A percentile compares a stretch with the other conserved stretches of the same genome.
Conservation (phyloP, 495 filamentous ascomycete genomes). For the Penicillium alfredii region DNA sequence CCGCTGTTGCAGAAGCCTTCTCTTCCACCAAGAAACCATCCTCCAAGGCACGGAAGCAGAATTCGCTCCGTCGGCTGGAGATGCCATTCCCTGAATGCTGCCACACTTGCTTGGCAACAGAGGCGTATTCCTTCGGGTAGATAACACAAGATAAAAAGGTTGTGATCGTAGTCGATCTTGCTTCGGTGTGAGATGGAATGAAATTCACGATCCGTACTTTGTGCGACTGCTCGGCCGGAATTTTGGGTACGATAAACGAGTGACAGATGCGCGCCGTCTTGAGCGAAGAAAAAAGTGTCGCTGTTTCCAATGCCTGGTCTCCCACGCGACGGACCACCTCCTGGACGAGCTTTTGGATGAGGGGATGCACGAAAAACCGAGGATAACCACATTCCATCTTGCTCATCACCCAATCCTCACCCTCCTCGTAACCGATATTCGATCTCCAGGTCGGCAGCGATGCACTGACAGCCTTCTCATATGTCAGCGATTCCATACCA, state of each 20-base stretch:
- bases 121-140: slow-evolving; percentile 57
- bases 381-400: slow-evolving; percentile 92
- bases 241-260: slow-evolving; percentile 60
- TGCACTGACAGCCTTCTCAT: slow-evolving; percentile 97
- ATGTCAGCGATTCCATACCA: no score
- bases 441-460: slow-evolving; percentile 91
- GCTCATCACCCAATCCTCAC: slow-evolving; percentile 73
- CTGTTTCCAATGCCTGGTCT: slow-evolving; percentile 49
- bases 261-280: slow-evolving; percentile 61
- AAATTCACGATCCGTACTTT: slow-evolving; percentile 65
- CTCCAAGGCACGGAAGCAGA: slow-evolving; percentile 67
- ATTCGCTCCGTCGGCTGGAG: slow-evolving; percentile 86
- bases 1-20: slow-evolving; percentile 19
- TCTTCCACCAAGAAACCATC: slow-evolving; percentile 62
- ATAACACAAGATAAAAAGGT: slow-evolving; percentile 67
- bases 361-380: slow-evolving; percentile 86
- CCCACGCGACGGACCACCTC: slow-evolving; percentile 64
- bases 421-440: slow-evolving; percentile 91
- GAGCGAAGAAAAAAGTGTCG: slow-evolving; percentile 74
- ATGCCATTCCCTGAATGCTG: slow-evolving; percentile 94
- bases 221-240: slow-evolving; percentile 37
- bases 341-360: slow-evolving; percentile 65
- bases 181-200: slow-evolving; percentile 41
- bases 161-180: slow-evolving; percentile 24
- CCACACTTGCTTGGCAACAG: slow-evolving; percentile 85